Evolutionary conservation across 2,329 filamentous ascomycete species (phyloP).

Genomic region (Fusarium aywerte): DNA sequence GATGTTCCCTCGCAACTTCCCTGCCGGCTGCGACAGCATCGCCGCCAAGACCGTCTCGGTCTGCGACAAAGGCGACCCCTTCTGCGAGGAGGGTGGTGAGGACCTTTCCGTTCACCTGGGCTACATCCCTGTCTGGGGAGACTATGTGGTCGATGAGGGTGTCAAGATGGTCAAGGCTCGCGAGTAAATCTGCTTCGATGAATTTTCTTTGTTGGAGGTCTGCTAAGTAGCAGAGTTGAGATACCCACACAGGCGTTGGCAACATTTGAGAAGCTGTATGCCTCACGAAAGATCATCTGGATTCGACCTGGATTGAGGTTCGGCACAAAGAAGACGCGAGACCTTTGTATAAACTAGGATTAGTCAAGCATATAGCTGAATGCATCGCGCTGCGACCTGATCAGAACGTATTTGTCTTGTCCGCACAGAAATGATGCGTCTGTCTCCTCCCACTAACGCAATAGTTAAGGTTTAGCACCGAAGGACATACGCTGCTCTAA

Average conservation of each 20-base stretch:
- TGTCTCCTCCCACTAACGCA: too few relatives aligned
- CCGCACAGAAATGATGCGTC: neutral
- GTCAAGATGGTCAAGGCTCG: constrained; percentile 35
- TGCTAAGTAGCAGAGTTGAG: neutral
- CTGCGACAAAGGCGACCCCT: constrained; percentile 31
- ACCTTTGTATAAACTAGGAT: neutral
- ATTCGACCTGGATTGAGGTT: neutral
- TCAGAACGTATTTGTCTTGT: too few relatives aligned
- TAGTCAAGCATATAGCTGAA: neutral
- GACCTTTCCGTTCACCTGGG: constrained; percentile 26
- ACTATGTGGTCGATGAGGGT: constrained; percentile 46
- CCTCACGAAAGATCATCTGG: neutral
- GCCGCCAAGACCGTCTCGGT: constrained; percentile 28
- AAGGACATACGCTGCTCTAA: neutral
- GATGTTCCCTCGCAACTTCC: constrained; percentile 28
- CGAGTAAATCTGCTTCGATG: neutral
- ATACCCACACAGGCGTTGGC: too few relatives aligned
- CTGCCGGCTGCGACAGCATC: constrained; percentile 18
- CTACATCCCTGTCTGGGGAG: constrained; percentile 31
- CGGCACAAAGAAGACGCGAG: neutral
- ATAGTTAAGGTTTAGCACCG: neutral
- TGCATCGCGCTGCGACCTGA: neutral
- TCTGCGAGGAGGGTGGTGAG: constrained; percentile 32
- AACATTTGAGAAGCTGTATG: neutral
- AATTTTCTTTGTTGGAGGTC: neutral